These are phyloP conservation scores for Liriodendron chinense DNA, from an alignment of 164 flowering plant genomes.

Conservation along the genomic window DNA sequence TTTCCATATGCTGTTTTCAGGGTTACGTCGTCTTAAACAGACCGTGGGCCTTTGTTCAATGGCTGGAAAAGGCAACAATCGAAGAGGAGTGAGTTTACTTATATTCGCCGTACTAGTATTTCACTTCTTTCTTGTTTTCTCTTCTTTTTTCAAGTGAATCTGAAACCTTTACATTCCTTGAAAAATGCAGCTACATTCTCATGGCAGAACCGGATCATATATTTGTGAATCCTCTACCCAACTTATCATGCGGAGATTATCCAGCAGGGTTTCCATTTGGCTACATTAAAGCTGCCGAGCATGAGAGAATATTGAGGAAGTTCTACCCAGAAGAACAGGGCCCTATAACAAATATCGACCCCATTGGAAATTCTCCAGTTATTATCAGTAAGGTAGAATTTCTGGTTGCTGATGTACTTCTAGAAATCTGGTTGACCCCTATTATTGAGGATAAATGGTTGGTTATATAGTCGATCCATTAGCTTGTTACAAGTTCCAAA, in stretches of 20 bases:
- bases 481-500: no score
- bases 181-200: conserved; percentile 65
- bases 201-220: conserved; percentile 99
- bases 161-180: conserved; percentile 5
- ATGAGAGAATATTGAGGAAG: conserved; percentile 73
- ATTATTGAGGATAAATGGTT: no score
- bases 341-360: conserved; percentile 81
- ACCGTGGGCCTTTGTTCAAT: conserved; percentile 99
- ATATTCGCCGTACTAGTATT: neutral
- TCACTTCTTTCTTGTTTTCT: neutral
- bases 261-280: conserved; percentile 91
- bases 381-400: conserved; percentile 75
- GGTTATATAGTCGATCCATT: no score
- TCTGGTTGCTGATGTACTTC: conserved; percentile 1
- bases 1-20: conserved; percentile 34
- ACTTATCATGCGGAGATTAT: conserved; percentile 60
- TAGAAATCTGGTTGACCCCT: neutral
- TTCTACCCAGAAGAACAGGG: conserved; percentile 83
- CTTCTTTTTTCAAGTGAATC: conserved; percentile 4
- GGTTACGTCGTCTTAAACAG: conserved; percentile 94
- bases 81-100: conserved; percentile 80
- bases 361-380: conserved; percentile 98
- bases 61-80: conserved; percentile 83
- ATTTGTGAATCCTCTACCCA: conserved; percentile 81
- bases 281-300: conserved; percentile 70